Conservation (phyloP, 2,329 filamentous ascomycete genomes). For the Cercospora nicotianae region DNA sequence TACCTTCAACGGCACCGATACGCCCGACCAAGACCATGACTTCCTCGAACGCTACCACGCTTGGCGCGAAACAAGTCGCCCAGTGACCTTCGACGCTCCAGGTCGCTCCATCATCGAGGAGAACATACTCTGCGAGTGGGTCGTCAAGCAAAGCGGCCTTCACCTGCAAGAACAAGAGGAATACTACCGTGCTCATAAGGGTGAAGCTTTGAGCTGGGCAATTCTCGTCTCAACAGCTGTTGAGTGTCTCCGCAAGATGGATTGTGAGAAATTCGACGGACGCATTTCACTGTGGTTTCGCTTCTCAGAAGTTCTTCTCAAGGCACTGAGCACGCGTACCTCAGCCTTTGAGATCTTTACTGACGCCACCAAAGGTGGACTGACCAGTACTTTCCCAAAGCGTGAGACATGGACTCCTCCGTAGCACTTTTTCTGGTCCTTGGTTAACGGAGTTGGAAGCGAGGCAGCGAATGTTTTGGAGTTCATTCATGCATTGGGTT, state of each 20-base stretch:
- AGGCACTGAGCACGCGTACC: not conserved
- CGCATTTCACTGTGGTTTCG: not conserved
- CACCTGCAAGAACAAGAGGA: not conserved
- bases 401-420: not conserved
- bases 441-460: not conserved
- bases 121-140: not conserved
- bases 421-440: not conserved
- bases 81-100: not conserved
- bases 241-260: not conserved
- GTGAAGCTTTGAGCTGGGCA: not conserved
- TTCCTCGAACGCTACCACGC: not conserved
- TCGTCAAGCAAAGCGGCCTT: not conserved
- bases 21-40: not conserved
- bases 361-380: not conserved
- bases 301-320: not conserved
- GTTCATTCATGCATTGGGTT: not conserved
- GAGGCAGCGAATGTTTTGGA: not conserved
- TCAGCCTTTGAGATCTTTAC: not conserved
- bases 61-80: not conserved
- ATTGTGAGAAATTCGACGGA: not conserved
- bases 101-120: not conserved
- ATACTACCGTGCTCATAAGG: not conserved
- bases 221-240: not conserved
- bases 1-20: not conserved
- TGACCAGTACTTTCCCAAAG: not conserved